phyloP scores from a whole-genome alignment of 2,329 filamentous ascomycete species.

The Microascus cirrosus region DNA sequence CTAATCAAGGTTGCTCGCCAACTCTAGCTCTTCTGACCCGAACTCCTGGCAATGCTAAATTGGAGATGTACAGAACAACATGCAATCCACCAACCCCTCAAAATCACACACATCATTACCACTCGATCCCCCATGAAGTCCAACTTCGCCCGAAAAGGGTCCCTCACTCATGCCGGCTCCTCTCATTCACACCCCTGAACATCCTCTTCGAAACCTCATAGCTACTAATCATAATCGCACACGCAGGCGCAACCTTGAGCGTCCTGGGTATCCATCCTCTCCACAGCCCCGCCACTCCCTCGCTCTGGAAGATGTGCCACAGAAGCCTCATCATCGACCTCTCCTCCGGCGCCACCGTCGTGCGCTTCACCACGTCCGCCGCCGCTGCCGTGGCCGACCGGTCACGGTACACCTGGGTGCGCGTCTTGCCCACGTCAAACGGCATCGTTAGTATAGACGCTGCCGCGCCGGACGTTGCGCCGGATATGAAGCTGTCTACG shows the following conservation, averaged over 20 bases:
- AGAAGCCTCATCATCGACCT: slow-evolving; percentile 70
- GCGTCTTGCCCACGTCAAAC: slow-evolving; percentile 95
- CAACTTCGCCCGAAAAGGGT: not conserved
- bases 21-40: not conserved
- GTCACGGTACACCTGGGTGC: slow-evolving; percentile 74
- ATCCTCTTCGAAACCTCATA: slow-evolving; percentile 93
- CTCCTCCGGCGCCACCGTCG: slow-evolving; percentile 52
- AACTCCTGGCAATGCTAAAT: not conserved
- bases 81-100: not conserved
- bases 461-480: slow-evolving; percentile 70
- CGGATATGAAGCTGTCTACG: slow-evolving; percentile 79
- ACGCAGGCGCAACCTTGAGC: slow-evolving; percentile 89
- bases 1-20: not conserved
- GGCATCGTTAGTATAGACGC: slow-evolving; percentile 86
- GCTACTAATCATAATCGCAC: slow-evolving; percentile 98
- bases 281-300: slow-evolving; percentile 74
- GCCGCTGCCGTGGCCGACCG: slow-evolving; percentile 15
- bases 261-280: slow-evolving; percentile 85
- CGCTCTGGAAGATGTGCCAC: slow-evolving; percentile 81
- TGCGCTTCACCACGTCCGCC: slow-evolving; percentile 12
- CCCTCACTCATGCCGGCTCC: slow-evolving; percentile 3
- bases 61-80: not conserved
- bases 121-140: not conserved
- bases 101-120: not conserved
- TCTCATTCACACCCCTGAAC: slow-evolving; percentile 63